Evolutionary conservation across 176 grass and related monocot species (phyloP).

Genomic region (Lolium multiflorum): DNA sequence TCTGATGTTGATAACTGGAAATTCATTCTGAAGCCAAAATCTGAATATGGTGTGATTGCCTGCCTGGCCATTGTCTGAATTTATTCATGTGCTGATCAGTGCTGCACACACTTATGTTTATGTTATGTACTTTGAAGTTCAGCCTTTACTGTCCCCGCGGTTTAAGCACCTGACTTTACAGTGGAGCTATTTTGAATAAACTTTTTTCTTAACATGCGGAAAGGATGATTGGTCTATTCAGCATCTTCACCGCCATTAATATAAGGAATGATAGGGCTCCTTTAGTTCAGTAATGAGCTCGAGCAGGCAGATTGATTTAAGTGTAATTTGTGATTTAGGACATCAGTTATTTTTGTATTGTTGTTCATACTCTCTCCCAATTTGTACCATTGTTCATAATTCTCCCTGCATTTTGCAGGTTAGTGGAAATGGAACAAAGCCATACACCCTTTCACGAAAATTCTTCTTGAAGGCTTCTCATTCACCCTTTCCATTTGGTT

Average conservation of each 20-base stretch:
- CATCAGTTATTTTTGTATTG: neutral
- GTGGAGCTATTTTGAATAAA: constrained; percentile 30
- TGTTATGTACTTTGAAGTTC: constrained; percentile 25
- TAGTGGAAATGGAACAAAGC: constrained; percentile 73
- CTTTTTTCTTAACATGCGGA: constrained; percentile 6
- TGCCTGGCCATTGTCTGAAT: neutral
- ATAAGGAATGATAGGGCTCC: neutral
- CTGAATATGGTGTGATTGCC: neutral
- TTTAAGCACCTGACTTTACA: constrained; percentile 23
- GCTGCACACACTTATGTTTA: constrained; percentile 9
- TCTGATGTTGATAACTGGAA: constrained; percentile 25
- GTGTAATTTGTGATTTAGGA: neutral
- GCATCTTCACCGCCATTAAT: neutral
- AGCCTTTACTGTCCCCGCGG: too few species aligned
- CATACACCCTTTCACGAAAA: constrained; percentile 74
- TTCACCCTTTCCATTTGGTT: constrained; percentile 90
- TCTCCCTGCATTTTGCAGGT: constrained; percentile 55
- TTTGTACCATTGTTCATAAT: constrained; percentile 16
- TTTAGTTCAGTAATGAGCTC: constrained; percentile 8
- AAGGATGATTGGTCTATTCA: constrained; percentile 14
- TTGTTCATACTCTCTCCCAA: constrained; percentile 9
- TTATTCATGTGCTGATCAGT: constrained; percentile 20
- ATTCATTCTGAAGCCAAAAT: neutral
- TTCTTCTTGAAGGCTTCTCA: constrained; percentile 76
- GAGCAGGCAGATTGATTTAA: neutral